phyloP scores from a whole-genome alignment of 1,284 basidiomycete species.

The Crepidotus sp. region DNA sequence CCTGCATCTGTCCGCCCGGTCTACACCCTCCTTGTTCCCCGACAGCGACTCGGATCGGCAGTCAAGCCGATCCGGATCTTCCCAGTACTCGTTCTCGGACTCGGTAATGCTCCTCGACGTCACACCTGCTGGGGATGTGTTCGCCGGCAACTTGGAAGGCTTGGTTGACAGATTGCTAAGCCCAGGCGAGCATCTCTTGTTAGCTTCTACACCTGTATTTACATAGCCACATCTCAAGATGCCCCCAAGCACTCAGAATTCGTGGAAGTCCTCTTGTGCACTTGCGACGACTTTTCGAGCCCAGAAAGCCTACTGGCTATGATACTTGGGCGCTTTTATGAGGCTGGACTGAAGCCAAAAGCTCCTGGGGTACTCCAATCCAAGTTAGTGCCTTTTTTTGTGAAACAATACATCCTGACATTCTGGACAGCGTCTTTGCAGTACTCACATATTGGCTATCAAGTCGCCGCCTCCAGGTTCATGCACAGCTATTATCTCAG shows the following conservation, averaged over 20 bases:
- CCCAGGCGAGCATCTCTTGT: slow-evolving; percentile 23
- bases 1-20: neutral
- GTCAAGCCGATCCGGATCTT: slow-evolving; percentile 11
- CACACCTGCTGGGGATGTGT: slow-evolving; percentile 23
- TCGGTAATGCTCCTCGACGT: slow-evolving; percentile 23
- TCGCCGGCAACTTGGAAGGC: slow-evolving; percentile 34
- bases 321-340: slow-evolving; percentile 29
- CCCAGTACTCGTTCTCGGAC: slow-evolving; percentile 24
- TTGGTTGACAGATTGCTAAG: slow-evolving; percentile 29
- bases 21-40: slow-evolving; percentile 4
- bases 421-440: slow-evolving; percentile 26
- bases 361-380: slow-evolving; percentile 25
- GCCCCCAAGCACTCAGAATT: neutral
- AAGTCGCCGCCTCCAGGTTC: slow-evolving; percentile 24
- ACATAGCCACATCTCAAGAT: neutral
- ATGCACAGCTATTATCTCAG: slow-evolving; percentile 25
- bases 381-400: slow-evolving; percentile 24
- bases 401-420: neutral
- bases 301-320: slow-evolving; percentile 29
- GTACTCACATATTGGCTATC: slow-evolving; percentile 32
- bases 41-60: slow-evolving; percentile 6
- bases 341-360: slow-evolving; percentile 24
- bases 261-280: slow-evolving; percentile 24
- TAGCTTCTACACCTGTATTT: neutral
- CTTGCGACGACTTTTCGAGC: slow-evolving; percentile 33